Evolutionary conservation across 1,139 yeast genomes (phyloP).

Genomic region (Sugiyamaella japonica): DNA sequence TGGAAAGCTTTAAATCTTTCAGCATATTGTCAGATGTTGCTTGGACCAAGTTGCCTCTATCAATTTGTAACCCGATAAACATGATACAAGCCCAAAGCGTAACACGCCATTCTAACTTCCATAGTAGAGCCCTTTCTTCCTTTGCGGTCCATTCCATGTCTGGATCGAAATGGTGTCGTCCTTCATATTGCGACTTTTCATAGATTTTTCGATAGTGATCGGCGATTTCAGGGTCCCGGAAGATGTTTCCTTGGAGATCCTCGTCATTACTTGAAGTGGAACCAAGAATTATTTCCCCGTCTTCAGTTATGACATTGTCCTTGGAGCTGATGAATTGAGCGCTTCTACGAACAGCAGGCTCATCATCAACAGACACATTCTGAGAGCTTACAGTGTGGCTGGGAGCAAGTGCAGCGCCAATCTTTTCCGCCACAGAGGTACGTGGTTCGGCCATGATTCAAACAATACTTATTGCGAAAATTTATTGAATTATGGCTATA

Average conservation of each 20-base stretch:
- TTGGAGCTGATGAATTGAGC: slow-evolving; percentile 17
- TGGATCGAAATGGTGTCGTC: slow-evolving; percentile 50
- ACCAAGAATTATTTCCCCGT: slow-evolving; percentile 19
- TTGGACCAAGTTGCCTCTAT: slow-evolving; percentile 52
- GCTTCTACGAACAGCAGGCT: slow-evolving; percentile 3
- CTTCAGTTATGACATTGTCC: slow-evolving; percentile 20
- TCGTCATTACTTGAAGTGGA: slow-evolving; percentile 2
- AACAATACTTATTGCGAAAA: too few relatives aligned
- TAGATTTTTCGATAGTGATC: slow-evolving; percentile 46
- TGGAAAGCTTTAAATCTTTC: slow-evolving; percentile 47
- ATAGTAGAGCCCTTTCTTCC: slow-evolving; percentile 47
- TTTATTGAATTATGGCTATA: background rate
- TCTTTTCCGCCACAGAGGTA: background rate
- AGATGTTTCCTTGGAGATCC: slow-evolving; percentile 20
- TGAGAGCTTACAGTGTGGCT: slow-evolving; percentile 5
- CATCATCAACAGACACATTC: background rate
- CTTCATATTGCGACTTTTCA: slow-evolving; percentile 48
- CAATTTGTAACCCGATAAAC: slow-evolving; percentile 52
- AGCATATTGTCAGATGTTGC: slow-evolving; percentile 54
- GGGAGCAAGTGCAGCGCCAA: slow-evolving; percentile 4
- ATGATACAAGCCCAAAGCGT: slow-evolving; percentile 49
- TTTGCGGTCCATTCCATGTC: slow-evolving; percentile 47
- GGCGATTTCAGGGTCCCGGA: slow-evolving; percentile 47
- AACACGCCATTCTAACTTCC: slow-evolving; percentile 50
- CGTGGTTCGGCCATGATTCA: background rate